A percentile compares a stretch with the other conserved stretches of the same genome.
These are phyloP conservation scores for Colletotrichum nymphaeae DNA, from an alignment of 2,329 filamentous ascomycete species.

Conservation along the genomic window DNA sequence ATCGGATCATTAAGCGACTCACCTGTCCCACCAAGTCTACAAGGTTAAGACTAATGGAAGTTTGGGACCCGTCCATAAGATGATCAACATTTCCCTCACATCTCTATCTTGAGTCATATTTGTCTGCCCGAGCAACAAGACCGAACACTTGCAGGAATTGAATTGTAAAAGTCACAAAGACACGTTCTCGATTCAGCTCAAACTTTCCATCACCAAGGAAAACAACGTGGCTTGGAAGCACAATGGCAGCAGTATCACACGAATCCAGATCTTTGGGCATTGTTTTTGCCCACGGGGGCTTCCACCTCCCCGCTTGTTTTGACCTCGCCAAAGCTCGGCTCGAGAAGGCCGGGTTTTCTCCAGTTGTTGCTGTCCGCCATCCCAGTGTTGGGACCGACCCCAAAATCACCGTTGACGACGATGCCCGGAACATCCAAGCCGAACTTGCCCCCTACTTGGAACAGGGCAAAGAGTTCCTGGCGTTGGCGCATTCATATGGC, in stretches of 20 bases:
- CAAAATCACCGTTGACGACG: slow-evolving; percentile 9
- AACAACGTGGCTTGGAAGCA: not conserved
- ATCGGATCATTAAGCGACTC: not conserved
- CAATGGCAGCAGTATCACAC: not conserved
- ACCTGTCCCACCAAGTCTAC: not conserved
- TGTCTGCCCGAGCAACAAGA: too few species aligned
- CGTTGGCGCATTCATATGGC: slow-evolving; percentile 18
- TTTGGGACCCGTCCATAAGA: not conserved
- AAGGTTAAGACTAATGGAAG: not conserved
- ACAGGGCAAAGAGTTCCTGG: slow-evolving; percentile 14
- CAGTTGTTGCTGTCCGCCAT: slow-evolving; percentile 12
- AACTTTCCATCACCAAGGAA: too few species aligned
- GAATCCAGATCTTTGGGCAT: slow-evolving; percentile 2
- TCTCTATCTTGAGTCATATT: too few species aligned
- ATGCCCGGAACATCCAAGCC: slow-evolving; percentile 11
- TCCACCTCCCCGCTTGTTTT: slow-evolving; percentile 15
- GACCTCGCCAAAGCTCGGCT: slow-evolving; percentile 3
- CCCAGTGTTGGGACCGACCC: not conserved
- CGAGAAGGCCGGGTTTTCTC: slow-evolving; percentile 12
- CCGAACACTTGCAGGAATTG: too few species aligned
- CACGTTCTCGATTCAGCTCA: too few species aligned
- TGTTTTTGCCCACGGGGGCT: slow-evolving; percentile 13
- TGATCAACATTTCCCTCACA: not conserved
- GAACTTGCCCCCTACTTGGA: slow-evolving; percentile 1
- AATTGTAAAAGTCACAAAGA: too few species aligned